Percentiles rank a stretch among this genome's conserved stretches.
Conservation (phyloP, 202 grass and related monocot species). For the Schoenoplectus triqueter region DNA sequence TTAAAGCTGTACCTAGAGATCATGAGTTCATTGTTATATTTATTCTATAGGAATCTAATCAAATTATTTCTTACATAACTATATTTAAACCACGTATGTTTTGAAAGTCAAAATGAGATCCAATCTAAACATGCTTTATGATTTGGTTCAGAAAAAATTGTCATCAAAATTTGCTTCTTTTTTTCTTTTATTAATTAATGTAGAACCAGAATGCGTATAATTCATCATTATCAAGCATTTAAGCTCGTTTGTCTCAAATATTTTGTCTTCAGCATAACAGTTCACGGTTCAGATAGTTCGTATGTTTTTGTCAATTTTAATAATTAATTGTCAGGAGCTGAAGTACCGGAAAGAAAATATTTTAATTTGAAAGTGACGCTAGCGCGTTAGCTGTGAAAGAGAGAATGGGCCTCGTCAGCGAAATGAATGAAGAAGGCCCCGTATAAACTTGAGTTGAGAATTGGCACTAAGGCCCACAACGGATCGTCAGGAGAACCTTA, state of each 20-base stretch:
- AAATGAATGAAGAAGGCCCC: no score
- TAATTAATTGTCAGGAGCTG: no score
- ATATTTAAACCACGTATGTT: not conserved
- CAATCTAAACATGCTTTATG: not conserved
- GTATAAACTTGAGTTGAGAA: no score
- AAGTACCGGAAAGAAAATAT: no score
- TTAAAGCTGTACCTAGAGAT: not conserved
- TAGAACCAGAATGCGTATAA: not conserved
- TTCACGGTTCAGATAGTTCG: not conserved
- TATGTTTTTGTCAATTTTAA: not conserved
- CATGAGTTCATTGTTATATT: not conserved
- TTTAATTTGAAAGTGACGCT: no score
- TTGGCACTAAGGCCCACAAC: no score
- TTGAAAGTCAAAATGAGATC: not conserved
- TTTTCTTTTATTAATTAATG: not conserved
- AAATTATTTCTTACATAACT: not conserved
- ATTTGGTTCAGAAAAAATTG: not conserved
- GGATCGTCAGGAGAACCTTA: no score
- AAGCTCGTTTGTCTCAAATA: not conserved
- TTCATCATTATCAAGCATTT: slow-evolving; percentile 14
- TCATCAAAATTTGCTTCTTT: not conserved
- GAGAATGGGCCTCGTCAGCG: no score
- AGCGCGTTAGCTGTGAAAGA: no score
- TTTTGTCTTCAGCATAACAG: not conserved
- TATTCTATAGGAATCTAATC: not conserved